phyloP scores from a whole-genome alignment of 2,329 filamentous ascomycete species.

The Aspergillus amoenus region DNA sequence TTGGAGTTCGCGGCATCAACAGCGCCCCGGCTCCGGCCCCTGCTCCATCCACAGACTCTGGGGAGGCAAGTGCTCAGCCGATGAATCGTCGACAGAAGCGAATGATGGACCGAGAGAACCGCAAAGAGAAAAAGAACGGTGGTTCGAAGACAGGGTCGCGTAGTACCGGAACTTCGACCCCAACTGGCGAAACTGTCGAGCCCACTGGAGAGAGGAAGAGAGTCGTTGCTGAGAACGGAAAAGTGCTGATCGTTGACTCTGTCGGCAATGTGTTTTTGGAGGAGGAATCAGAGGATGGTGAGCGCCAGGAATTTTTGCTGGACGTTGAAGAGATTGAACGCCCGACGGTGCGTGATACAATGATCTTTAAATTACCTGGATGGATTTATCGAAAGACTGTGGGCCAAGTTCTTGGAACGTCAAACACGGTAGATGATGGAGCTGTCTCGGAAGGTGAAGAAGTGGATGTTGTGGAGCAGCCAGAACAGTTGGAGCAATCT shows the following conservation, averaged over 20 bases:
- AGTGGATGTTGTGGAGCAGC: slow-evolving; percentile 20
- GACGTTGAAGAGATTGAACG: slow-evolving; percentile 80
- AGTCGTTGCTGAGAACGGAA: slow-evolving; percentile 91
- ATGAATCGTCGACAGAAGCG: slow-evolving; percentile 85
- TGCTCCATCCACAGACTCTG: slow-evolving; percentile 45
- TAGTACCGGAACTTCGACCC: slow-evolving; percentile 53
- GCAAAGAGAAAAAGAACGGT: slow-evolving; percentile 62
- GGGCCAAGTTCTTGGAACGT: slow-evolving; percentile 27
- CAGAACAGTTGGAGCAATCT: slow-evolving; percentile 23
- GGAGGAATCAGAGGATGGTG: slow-evolving; percentile 83
- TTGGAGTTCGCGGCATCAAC: slow-evolving; percentile 61
- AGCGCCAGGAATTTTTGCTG: slow-evolving; percentile 77
- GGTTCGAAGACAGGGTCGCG: slow-evolving; percentile 26
- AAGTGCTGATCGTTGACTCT: slow-evolving; percentile 88
- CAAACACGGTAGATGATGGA: slow-evolving; percentile 6
- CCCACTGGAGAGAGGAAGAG: slow-evolving; percentile 79
- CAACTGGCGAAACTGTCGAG: slow-evolving; percentile 52
- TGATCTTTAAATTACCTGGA: slow-evolving; percentile 73
- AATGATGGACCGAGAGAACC: slow-evolving; percentile 78
- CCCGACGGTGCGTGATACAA: slow-evolving; percentile 79
- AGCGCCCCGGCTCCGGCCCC: slow-evolving; percentile 37
- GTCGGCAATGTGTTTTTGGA: slow-evolving; percentile 93
- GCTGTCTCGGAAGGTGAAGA: slow-evolving; percentile 20
- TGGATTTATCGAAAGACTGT: slow-evolving; percentile 62
- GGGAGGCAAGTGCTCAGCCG: slow-evolving; percentile 51